A percentile compares a stretch with the other conserved stretches of the same genome.
Conservation (phyloP, 139 green algal species). For the Penium margaritaceum region DNA sequence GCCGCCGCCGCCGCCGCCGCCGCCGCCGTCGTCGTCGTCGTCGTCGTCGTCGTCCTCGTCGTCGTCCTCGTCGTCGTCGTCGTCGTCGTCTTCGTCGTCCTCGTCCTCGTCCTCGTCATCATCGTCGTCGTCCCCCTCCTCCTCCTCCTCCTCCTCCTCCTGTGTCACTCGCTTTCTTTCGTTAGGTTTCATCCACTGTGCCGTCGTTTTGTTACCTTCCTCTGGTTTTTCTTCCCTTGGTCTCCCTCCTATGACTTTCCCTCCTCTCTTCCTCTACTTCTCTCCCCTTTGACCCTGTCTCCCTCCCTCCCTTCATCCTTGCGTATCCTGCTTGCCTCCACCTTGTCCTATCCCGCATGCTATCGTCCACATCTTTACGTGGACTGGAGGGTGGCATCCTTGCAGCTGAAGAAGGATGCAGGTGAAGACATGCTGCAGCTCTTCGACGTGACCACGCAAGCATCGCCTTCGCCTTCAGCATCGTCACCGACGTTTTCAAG, state of each 20-base stretch:
- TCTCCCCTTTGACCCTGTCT: background rate
- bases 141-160: background rate
- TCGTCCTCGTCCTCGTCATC: too few species aligned
- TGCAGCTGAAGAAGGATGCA: constrained; percentile 32
- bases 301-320: background rate
- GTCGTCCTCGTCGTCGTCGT: too few species aligned
- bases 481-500: background rate
- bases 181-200: constrained; percentile 23
- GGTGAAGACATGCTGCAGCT: constrained; percentile 41
- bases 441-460: constrained; percentile 33
- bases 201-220: constrained; percentile 35
- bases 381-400: background rate
- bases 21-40: too few species aligned
- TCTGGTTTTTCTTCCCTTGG: background rate
- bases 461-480: background rate
- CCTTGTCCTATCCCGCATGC: background rate
- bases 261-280: background rate
- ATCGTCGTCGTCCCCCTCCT: background rate
- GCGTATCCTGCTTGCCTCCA: background rate
- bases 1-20: too few species aligned
- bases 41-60: too few species aligned
- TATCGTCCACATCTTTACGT: too few species aligned
- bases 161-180: background rate
- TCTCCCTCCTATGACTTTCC: background rate
- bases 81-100: too few species aligned